Conservation (phyloP, 129 eudicot genomes). For the Gnaphalium uliginosum region DNA sequence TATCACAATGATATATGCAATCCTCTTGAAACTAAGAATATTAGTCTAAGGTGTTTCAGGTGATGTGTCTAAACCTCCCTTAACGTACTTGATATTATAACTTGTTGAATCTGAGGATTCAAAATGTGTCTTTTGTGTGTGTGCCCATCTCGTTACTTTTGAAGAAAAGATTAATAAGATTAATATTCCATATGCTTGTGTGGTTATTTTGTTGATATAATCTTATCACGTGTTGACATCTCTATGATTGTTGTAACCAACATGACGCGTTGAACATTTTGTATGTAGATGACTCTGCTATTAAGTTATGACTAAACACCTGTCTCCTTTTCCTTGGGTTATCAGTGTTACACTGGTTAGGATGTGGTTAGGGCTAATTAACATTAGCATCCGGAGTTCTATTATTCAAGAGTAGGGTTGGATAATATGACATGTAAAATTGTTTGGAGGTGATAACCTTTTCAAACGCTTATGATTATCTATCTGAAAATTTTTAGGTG, state of each 20-base stretch:
- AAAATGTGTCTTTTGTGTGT: not conserved
- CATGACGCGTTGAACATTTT: not conserved
- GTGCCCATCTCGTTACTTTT: not conserved
- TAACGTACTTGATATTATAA: not conserved
- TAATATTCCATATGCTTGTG: not conserved
- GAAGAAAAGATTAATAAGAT: not conserved
- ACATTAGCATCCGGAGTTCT: not conserved
- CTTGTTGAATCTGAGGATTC: not conserved
- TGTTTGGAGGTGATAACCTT: not conserved
- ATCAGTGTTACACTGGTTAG: not conserved
- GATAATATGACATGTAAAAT: not conserved
- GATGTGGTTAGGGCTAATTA: not conserved
- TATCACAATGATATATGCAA: not conserved
- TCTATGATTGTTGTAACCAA: not conserved
- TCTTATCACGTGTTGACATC: not conserved
- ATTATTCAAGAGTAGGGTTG: not conserved
- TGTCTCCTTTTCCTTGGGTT: not conserved
- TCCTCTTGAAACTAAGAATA: not conserved
- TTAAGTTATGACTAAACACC: not conserved
- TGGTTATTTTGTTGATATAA: not conserved
- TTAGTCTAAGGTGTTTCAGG: slow-evolving; percentile 1
- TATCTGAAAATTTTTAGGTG: not conserved
- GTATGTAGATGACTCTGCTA: not conserved
- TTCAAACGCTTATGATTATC: not conserved
- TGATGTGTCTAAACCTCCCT: not conserved